Conservation (phyloP, 129 eudicot species). For the Helianthus tuberosus region DNA sequence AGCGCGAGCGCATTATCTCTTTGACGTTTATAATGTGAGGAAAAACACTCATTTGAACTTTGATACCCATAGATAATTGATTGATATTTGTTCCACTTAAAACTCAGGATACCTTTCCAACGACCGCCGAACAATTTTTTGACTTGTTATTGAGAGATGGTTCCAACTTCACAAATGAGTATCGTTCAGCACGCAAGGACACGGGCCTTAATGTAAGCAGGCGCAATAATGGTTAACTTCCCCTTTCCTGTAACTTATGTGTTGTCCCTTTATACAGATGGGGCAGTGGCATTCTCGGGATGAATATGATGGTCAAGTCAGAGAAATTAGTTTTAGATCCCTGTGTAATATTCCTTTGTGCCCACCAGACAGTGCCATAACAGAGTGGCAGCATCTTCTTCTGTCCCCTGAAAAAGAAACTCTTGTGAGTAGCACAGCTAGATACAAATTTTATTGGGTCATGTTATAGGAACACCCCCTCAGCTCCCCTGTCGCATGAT, state of each 20-base stretch:
- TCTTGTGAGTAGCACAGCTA: slow-evolving; percentile 45
- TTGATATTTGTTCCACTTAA: not conserved
- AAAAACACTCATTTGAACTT: slow-evolving; percentile 66
- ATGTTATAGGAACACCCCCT: too few species aligned
- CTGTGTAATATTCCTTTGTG: slow-evolving; percentile 92
- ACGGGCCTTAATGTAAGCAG: slow-evolving; percentile 63
- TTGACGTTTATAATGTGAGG: slow-evolving; percentile 66
- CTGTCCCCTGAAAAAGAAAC: slow-evolving; percentile 59
- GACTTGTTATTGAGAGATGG: slow-evolving; percentile 64
- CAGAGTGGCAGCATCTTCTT: slow-evolving; percentile 86
- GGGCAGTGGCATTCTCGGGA: slow-evolving; percentile 95
- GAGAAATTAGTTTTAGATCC: slow-evolving; percentile 80
- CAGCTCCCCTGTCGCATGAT: too few species aligned
- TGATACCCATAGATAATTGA: slow-evolving; percentile 42
- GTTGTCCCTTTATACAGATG: slow-evolving; percentile 41
- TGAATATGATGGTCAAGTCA: slow-evolving; percentile 90
- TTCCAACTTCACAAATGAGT: slow-evolving; percentile 71
- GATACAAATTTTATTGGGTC: not conserved
- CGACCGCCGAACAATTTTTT: slow-evolving; percentile 77
- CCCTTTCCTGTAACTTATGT: not conserved
- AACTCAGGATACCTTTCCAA: slow-evolving; percentile 64
- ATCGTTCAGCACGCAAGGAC: slow-evolving; percentile 73
- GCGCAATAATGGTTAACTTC: slow-evolving; percentile 1
- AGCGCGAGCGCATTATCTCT: too few species aligned
- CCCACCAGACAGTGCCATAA: slow-evolving; percentile 89